Evolutionary conservation across 78 protist species (phyloP), one percentile per base, ranked within the genome.

Genomic region (Dictyostelium citrinum): DNA sequence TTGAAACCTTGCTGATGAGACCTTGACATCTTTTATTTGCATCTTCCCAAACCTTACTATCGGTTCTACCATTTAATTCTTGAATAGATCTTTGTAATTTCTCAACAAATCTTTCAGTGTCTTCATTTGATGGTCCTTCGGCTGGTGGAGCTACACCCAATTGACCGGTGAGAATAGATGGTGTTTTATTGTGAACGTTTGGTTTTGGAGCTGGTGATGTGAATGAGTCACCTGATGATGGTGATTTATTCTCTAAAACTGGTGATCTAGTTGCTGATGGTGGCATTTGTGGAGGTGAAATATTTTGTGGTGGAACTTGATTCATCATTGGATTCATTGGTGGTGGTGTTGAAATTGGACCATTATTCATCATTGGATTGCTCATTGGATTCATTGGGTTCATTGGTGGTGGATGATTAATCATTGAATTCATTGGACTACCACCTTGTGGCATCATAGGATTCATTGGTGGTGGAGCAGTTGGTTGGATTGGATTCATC

Each of bases 151-250:
- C 22, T 1, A 29, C 39, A 64, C 33, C 33, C 33, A 64, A 64
- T 64, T 64, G 72, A 64, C 72, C 72, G 10, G 72, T 64, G 31
- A 64, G 16, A 70, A 70, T 70, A 5, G 77, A 70, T 70, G 77
- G 83, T 37, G 72, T 60, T 37, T 70, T 74, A 68, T 78, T 88
- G 75, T 88, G 93, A 22, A 88, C 93, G 46, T 88, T 88, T 24
- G 93, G 70, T 67, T 78, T 88, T 76, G 93, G 93, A 67, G 85
- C 70, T 84, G 91, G 91, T 12, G 29, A 16, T 3, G 84, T 46
- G 37, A 77, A 45, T 8, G 33, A 22, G 8, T 7, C 51, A 10
- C 6, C 10, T 22, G 43, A 70, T 20, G 58, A 17, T 58, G 85
- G 71, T 22, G 79, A 22, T 22, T 72, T 12, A 20, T 55, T 55